A percentile compares a stretch with the other conserved stretches of the same genome.
Evolutionary conservation across 352 stramenopile genomes (phyloP).

Genomic region (Globisporangium lucens): DNA sequence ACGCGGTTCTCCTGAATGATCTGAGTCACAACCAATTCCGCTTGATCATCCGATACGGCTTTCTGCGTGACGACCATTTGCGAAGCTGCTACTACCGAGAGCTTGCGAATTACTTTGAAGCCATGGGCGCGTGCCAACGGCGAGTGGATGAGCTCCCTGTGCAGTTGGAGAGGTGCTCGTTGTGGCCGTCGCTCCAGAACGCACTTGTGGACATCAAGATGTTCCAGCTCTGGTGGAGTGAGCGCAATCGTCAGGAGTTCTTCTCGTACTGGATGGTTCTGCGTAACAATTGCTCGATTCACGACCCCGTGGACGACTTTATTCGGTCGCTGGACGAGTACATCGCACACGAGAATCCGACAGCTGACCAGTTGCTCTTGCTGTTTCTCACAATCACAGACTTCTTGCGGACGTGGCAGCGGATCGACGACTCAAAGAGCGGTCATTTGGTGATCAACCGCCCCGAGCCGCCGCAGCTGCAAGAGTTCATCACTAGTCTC

Average conservation of each 20-base stretch:
- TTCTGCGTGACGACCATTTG: constrained; percentile 61
- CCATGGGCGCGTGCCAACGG: constrained; percentile 62
- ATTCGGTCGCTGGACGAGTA: constrained; percentile 77
- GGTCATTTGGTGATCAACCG: constrained; percentile 31
- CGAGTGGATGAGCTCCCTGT: constrained; percentile 79
- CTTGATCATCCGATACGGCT: constrained; percentile 68
- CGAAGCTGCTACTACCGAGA: constrained; percentile 71
- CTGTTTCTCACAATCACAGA: constrained; percentile 80
- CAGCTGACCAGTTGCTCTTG: constrained; percentile 54
- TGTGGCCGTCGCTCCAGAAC: constrained; percentile 65
- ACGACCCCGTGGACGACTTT: constrained; percentile 81
- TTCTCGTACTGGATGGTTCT: constrained; percentile 79
- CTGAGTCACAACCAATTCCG: constrained; percentile 78
- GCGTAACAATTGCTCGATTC: constrained; percentile 51
- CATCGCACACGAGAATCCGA: constrained; percentile 56
- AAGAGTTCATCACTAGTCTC: constrained; percentile 71
- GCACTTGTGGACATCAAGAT: constrained; percentile 83
- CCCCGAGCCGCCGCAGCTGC: constrained; percentile 58
- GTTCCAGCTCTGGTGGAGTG: constrained; percentile 83
- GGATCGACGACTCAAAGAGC: constrained; percentile 20
- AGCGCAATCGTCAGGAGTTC: constrained; percentile 77
- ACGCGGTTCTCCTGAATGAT: constrained; percentile 59
- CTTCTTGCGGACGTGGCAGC: constrained; percentile 73
- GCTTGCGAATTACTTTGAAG: constrained; percentile 71
- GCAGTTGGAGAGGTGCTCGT: constrained; percentile 66